Conservation (phyloP, 805 yeast species). For the Yarrowia porcina region DNA sequence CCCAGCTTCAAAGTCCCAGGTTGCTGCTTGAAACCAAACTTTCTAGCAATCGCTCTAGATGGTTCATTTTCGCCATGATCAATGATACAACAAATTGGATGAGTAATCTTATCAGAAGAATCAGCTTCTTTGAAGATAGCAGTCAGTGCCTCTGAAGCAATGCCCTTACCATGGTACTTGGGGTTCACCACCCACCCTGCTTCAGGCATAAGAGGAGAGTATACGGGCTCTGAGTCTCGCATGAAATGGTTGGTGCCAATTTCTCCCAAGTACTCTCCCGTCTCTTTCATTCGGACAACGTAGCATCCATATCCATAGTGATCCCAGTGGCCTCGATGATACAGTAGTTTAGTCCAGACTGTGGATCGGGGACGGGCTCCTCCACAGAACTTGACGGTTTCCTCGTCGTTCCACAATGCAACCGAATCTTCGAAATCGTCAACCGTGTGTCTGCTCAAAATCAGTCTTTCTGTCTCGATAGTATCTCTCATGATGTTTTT, state of each 20-base stretch:
- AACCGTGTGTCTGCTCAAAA: not conserved
- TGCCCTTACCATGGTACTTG: not conserved
- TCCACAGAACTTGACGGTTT: constrained; percentile 16
- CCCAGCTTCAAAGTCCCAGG: not conserved
- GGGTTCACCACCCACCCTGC: constrained; percentile 18
- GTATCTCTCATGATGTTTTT: not conserved
- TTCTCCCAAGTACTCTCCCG: constrained; percentile 3
- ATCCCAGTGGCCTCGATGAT: constrained; percentile 4
- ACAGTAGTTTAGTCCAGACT: constrained; percentile 2
- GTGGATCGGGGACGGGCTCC: constrained; percentile 1
- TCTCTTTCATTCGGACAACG: not conserved
- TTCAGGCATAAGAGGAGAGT: constrained; percentile 18
- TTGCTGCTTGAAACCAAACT: constrained; percentile 9
- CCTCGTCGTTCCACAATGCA: constrained; percentile 2
- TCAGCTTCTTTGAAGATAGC: not conserved
- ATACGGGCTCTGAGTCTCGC: constrained; percentile 6
- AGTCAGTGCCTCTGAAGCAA: not conserved
- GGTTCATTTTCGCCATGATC: not conserved
- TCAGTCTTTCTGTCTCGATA: not conserved
- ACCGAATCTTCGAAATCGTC: not conserved
- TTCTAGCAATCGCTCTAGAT: not conserved
- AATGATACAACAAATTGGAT: not conserved
- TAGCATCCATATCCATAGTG: constrained; percentile 12
- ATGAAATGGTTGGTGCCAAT: constrained; percentile 12
- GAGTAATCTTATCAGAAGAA: not conserved